Base-by-base conservation (phyloP, 345 rosid genomes). In the Citrus mangshanensis region DNA sequence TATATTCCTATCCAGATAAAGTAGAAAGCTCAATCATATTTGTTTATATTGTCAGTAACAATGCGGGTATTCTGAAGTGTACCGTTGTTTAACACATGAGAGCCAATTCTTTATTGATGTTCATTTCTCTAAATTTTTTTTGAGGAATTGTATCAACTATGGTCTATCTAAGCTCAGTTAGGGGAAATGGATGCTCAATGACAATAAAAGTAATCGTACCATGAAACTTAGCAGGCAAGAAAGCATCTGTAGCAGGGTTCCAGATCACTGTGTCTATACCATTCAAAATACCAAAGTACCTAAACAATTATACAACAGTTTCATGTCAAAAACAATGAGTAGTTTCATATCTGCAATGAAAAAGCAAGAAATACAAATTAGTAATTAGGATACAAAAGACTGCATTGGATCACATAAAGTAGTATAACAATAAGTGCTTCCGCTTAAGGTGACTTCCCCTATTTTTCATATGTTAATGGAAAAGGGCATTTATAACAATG, bases 241-340 rank as follows among this genome's bases (percentile, higher is more conserved):
- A 89, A 74, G 76, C 77, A 77, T 89, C 90, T 4, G 82, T 82
- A 67, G 84, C 86, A 75, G 92, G 92, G 81, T 89, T 80, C 92
- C 92, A 89, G 72, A 87, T 82, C 58, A 73, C 74, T 25, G 86
- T 73, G 77, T 89, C 92, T 77, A 89, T 87, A 24, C 92, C 92
- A 27, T 89, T 89, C 49, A 89, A 75, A 63, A 87, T 72, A 42
- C 92, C 92, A 60, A 87, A 81, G 81, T 89, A 89, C 89, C 92
- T 89, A 77, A 35, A 77, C 14, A 78, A 80, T 72, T 58, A 12
- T 27, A 70, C 2, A 42, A 62, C 64, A 78, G 56, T 5, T 71
- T 14, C 66, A 40, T 54, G 22, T 56, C 62, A 70, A 59, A 37
- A 24, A n/a, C 40, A 73, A 56, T 1, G 4, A 77, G 13, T 8